phyloP scores from a whole-genome alignment of 495 filamentous ascomycete species.

The Astrocystis sublimbata region DNA sequence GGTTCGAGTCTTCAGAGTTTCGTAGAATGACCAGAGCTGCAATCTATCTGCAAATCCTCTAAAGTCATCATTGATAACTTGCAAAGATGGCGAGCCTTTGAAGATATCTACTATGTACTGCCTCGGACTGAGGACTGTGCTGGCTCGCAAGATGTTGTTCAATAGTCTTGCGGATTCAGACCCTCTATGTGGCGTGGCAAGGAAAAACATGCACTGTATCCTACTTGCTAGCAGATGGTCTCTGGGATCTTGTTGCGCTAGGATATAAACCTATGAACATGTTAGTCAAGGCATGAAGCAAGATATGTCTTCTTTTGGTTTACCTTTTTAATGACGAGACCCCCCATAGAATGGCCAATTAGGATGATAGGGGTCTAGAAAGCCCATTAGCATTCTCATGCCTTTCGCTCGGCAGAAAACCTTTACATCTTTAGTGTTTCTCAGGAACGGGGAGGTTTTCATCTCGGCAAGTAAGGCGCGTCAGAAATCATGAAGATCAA shows the following conservation, averaged over 20 bases:
- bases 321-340: slow-evolving; percentile 50
- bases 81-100: slow-evolving; percentile 29
- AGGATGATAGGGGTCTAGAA: slow-evolving; percentile 36
- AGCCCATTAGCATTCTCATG: not conserved
- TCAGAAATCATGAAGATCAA: slow-evolving; percentile 43
- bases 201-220: slow-evolving; percentile 42
- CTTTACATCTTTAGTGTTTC: slow-evolving; percentile 4
- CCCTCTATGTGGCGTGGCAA: slow-evolving; percentile 49
- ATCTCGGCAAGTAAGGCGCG: slow-evolving; percentile 36
- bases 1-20: slow-evolving; percentile 35
- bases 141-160: slow-evolving; percentile 33
- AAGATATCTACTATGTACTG: slow-evolving; percentile 41
- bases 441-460: slow-evolving; percentile 22
- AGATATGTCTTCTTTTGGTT: no score
- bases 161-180: slow-evolving; percentile 40
- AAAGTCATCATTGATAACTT: slow-evolving; percentile 49
- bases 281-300: not conserved
- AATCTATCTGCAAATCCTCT: slow-evolving; percentile 31
- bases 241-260: slow-evolving; percentile 5
- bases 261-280: slow-evolving; percentile 14
- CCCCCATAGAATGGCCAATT: slow-evolving; percentile 48
- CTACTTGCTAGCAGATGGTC: slow-evolving; percentile 5
- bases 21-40: slow-evolving; percentile 47
- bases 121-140: slow-evolving; percentile 17
- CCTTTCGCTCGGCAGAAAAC: not conserved